Percentiles rank a stretch among this genome's conserved stretches.
phyloP scores from a whole-genome alignment of 805 yeast genomes.

The Candida glaebosa region DNA sequence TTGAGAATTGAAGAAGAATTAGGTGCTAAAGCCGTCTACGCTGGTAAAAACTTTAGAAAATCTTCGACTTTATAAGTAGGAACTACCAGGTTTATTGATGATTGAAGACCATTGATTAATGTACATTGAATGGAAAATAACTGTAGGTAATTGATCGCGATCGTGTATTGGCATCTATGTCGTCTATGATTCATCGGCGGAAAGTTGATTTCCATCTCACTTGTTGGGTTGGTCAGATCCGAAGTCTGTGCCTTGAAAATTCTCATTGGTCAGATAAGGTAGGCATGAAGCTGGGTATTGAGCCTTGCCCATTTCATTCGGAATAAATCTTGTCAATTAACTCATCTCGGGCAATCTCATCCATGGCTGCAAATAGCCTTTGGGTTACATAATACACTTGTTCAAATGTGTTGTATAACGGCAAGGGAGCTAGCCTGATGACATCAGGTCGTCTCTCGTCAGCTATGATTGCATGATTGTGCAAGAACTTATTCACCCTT shows the following conservation, averaged over 20 bases:
- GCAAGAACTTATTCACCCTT: conserved; percentile 47
- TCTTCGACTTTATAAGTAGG: conserved; percentile 36
- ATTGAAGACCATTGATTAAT: background rate
- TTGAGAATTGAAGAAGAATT: conserved; percentile 98
- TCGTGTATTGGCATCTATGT: too few relatives aligned
- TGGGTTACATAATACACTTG: conserved; percentile 53
- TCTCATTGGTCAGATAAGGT: too few relatives aligned
- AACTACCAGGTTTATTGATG: too few relatives aligned
- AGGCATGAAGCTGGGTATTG: too few relatives aligned
- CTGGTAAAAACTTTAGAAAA: conserved; percentile 85
- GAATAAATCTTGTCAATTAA: background rate
- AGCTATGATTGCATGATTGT: conserved; percentile 62
- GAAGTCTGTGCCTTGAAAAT: background rate
- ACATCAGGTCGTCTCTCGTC: conserved; percentile 92
- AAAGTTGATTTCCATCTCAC: background rate
- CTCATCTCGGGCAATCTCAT: conserved; percentile 8
- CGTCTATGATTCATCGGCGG: background rate
- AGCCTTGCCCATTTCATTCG: too few relatives aligned
- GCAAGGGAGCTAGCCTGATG: conserved; percentile 84
- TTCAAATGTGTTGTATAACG: conserved; percentile 72
- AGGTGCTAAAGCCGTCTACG: conserved; percentile 95
- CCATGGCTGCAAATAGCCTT: conserved; percentile 41
- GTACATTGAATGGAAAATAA: background rate
- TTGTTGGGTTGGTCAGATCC: background rate
- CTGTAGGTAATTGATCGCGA: too few relatives aligned